phyloP scores from a whole-genome alignment of 2,329 filamentous ascomycete genomes.

The Aspergillus ochraceoroseus region DNA sequence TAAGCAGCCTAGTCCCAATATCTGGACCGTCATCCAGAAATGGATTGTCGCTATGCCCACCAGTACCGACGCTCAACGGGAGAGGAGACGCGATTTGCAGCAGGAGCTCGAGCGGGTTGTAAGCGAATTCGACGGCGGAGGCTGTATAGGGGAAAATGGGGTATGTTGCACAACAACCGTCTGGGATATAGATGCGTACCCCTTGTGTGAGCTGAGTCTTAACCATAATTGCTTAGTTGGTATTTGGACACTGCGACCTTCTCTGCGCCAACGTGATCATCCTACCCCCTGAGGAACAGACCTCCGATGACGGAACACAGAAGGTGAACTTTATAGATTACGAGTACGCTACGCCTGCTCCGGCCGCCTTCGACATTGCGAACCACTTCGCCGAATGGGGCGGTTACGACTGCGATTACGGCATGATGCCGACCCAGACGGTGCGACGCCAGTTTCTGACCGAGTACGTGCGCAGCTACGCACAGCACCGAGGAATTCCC shows the following conservation, averaged over 20 bases:
- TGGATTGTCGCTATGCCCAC: slow-evolving; percentile 85
- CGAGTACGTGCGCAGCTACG: slow-evolving; percentile 77
- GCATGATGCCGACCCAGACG: slow-evolving; percentile 68
- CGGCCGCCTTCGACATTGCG: slow-evolving; percentile 90
- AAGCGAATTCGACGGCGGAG: slow-evolving; percentile 66
- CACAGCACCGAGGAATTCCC: slow-evolving; percentile 44
- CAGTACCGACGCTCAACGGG: slow-evolving; percentile 62
- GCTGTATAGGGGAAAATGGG: slow-evolving; percentile 69
- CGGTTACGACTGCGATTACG: slow-evolving; percentile 91
- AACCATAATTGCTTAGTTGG: slow-evolving; percentile 52
- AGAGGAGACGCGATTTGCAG: slow-evolving; percentile 65
- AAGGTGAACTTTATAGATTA: slow-evolving; percentile 90
- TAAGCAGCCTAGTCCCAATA: slow-evolving; percentile 70
- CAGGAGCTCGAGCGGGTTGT: slow-evolving; percentile 68
- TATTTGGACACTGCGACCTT: slow-evolving; percentile 94
- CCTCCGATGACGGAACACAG: slow-evolving; percentile 40
- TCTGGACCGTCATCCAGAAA: slow-evolving; percentile 94
- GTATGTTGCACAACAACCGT: too few relatives aligned
- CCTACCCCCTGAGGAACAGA: slow-evolving; percentile 45
- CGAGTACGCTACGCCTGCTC: slow-evolving; percentile 92
- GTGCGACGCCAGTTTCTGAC: slow-evolving; percentile 75
- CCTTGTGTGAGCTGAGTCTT: too few relatives aligned
- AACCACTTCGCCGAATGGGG: slow-evolving; percentile 99
- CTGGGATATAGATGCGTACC: too few relatives aligned
- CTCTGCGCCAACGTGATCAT: slow-evolving; percentile 96